Conservation (phyloP, 768 basidiomycete genomes). For the Tylopilus vinaceipallidus region DNA sequence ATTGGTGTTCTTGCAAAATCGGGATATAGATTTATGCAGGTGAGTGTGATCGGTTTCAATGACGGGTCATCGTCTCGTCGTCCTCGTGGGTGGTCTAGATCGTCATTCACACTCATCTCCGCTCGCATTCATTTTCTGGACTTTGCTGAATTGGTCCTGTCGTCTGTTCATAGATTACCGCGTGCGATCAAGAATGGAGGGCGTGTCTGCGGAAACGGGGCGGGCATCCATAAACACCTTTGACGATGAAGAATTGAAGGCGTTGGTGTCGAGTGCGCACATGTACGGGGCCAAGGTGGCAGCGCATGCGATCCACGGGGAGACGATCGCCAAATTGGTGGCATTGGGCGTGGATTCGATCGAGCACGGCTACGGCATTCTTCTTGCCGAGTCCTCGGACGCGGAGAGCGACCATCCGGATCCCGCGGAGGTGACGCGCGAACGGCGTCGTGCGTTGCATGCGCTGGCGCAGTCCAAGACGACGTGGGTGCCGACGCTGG, state of each 20-base stretch:
- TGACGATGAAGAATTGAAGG: slow-evolving; percentile 41
- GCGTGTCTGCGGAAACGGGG: slow-evolving; percentile 38
- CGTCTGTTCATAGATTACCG: slow-evolving; percentile 47
- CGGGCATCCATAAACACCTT: slow-evolving; percentile 43
- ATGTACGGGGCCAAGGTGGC: slow-evolving; percentile 54
- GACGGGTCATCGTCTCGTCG: background rate
- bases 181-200: slow-evolving; percentile 43
- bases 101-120: slow-evolving; percentile 13
- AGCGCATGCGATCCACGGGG: slow-evolving; percentile 44
- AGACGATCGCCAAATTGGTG: slow-evolving; percentile 34
- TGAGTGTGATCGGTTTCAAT: slow-evolving; percentile 23
- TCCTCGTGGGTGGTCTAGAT: slow-evolving; percentile 6
- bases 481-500: slow-evolving; percentile 60
- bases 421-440: slow-evolving; percentile 6
- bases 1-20: background rate
- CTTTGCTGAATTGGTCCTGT: background rate
- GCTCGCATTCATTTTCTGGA: slow-evolving; percentile 1
- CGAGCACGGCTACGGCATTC: slow-evolving; percentile 49
- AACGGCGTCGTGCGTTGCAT: slow-evolving; percentile 3
- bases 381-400: background rate
- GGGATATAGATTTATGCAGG: slow-evolving; percentile 49
- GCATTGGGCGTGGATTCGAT: slow-evolving; percentile 45
- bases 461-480: slow-evolving; percentile 30
- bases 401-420: background rate
- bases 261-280: slow-evolving; percentile 53